Conservation (phyloP, 2,329 filamentous ascomycete species). For the Juglanconis sp. region DNA sequence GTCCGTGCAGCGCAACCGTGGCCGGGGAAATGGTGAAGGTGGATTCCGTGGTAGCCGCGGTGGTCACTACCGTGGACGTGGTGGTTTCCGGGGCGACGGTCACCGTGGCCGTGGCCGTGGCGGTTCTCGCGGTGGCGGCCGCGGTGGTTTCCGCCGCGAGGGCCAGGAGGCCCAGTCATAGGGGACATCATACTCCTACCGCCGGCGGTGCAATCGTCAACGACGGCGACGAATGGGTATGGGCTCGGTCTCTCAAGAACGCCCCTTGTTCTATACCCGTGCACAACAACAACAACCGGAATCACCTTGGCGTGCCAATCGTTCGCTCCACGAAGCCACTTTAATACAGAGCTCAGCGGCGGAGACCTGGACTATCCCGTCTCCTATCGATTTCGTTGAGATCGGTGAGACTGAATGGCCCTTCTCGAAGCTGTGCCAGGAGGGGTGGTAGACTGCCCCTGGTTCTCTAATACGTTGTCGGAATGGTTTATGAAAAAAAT, state of each 20-base stretch:
- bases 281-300: conserved; percentile 10
- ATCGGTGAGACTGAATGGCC: conserved; percentile 15
- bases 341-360: conserved; percentile 1
- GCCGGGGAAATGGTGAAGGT: conserved; percentile 51
- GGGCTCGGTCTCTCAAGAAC: not conserved
- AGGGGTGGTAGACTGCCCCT: conserved; percentile 12
- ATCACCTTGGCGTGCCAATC: conserved; percentile 8
- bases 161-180: conserved; percentile 25
- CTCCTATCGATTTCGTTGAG: conserved; percentile 8
- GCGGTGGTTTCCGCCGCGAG: conserved; percentile 29
- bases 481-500: not conserved
- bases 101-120: conserved; percentile 30
- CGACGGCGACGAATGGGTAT: not conserved
- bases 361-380: not conserved
- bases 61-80: conserved; percentile 46
- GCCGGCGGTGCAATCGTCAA: not conserved
- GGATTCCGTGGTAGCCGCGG: conserved; percentile 44
- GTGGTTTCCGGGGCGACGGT: conserved; percentile 45
- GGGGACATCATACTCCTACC: not conserved
- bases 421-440: conserved; percentile 13
- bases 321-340: not conserved
- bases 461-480: conserved; percentile 1
- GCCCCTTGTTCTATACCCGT: not conserved
- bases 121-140: conserved; percentile 33
- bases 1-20: conserved; percentile 62